phyloP scores from a whole-genome alignment of 2,329 filamentous ascomycete genomes.

The Dactylella cylindrospora region DNA sequence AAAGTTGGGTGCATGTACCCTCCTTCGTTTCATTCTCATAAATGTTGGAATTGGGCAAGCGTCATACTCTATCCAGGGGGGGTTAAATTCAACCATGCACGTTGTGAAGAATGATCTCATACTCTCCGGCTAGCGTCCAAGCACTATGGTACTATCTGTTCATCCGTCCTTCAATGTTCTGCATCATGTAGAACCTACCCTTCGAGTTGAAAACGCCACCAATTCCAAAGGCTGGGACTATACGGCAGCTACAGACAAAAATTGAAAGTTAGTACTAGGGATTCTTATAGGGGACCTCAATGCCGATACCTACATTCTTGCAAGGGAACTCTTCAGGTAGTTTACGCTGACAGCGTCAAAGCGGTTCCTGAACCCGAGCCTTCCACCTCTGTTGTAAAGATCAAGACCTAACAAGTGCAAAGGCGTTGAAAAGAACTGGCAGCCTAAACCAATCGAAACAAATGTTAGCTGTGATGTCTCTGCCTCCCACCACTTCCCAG shows the following conservation, averaged over 20 bases:
- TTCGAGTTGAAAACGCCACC: constrained; percentile 38
- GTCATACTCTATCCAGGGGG: too few relatives aligned
- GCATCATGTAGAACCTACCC: constrained; percentile 34
- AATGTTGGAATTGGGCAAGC: too few relatives aligned
- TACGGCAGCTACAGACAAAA: constrained; percentile 19
- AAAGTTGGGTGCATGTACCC: too few relatives aligned
- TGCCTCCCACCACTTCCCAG: background rate
- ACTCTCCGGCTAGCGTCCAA: too few relatives aligned
- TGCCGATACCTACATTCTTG: constrained; percentile 62
- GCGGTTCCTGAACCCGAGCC: constrained; percentile 62
- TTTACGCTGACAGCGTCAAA: constrained; percentile 68
- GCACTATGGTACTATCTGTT: too few relatives aligned
- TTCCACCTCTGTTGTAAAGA: constrained; percentile 70
- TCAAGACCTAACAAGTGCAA: constrained; percentile 83
- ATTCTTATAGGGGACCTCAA: background rate
- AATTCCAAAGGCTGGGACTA: constrained; percentile 42
- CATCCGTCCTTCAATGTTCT: constrained; percentile 27
- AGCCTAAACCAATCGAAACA: constrained; percentile 9
- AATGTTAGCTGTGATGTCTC: background rate
- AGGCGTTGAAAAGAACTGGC: constrained; percentile 76
- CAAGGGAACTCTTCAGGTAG: constrained; percentile 71
- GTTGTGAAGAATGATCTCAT: too few relatives aligned
- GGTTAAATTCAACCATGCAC: too few relatives aligned
- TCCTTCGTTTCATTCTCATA: too few relatives aligned
- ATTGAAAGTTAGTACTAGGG: background rate